These are phyloP conservation scores for Epichloe scottii DNA, from an alignment of 2,329 filamentous ascomycete species.

Conservation along the genomic window DNA sequence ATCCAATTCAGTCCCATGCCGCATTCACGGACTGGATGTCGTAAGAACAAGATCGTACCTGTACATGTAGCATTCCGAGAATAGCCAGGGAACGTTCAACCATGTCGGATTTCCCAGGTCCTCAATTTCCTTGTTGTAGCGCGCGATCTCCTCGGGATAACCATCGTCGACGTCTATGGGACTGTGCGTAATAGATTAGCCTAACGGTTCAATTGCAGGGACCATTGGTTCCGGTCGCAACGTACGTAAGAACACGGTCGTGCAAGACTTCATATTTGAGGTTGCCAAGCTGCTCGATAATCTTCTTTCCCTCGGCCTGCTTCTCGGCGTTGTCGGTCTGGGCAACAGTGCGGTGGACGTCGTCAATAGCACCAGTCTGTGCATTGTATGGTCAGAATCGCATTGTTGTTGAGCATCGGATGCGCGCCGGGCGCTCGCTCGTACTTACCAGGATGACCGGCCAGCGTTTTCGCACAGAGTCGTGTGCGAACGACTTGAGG, in stretches of 20 bases:
- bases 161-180: constrained; percentile 63
- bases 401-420: background rate
- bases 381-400: background rate
- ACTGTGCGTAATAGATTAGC: constrained; percentile 25
- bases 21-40: background rate
- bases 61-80: constrained; percentile 88
- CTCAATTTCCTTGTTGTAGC: constrained; percentile 78
- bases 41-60: constrained; percentile 32
- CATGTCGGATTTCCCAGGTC: constrained; percentile 62
- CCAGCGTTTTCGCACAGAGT: constrained; percentile 80
- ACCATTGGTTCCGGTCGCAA: background rate
- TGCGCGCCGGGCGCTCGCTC: background rate
- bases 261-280: constrained; percentile 96
- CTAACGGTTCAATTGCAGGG: background rate
- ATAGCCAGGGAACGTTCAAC: constrained; percentile 83
- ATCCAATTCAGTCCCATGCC: background rate
- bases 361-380: constrained; percentile 85
- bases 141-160: constrained; percentile 61
- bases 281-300: constrained; percentile 64
- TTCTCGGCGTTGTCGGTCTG: constrained; percentile 49
- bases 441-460: constrained; percentile 74
- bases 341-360: constrained; percentile 67
- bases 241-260: constrained; percentile 64
- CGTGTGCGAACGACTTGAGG: constrained; percentile 72
- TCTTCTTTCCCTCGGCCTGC: constrained; percentile 69